Evolutionary conservation across 2,329 filamentous ascomycete species (phyloP).

Genomic region (Sphaerulina musiva): DNA sequence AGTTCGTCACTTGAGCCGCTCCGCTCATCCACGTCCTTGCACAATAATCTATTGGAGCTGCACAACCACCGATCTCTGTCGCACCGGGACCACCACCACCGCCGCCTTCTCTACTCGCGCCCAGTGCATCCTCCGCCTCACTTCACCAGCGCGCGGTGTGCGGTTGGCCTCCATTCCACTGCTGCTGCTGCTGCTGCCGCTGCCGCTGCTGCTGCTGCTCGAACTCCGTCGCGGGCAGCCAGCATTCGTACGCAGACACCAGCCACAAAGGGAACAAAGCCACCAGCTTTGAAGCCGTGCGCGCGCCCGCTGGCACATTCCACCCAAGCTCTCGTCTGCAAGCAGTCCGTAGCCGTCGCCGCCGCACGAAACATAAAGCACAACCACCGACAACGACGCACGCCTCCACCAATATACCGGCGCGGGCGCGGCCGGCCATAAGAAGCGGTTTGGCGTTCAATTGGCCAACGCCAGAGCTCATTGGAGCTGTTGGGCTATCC

Average conservation of each 20-base stretch:
- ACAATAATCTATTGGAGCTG: not conserved
- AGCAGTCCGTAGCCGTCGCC: conserved; percentile 10
- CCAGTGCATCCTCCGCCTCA: not conserved
- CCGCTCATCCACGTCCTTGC: not conserved
- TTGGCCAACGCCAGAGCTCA: conserved; percentile 24
- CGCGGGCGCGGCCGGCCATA: conserved; percentile 17
- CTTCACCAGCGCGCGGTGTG: not conserved
- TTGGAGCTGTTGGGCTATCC: conserved; percentile 23
- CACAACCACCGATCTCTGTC: not conserved
- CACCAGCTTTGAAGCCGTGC: conserved; percentile 13
- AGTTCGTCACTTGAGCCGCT: not conserved
- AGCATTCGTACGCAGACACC: conserved; percentile 7
- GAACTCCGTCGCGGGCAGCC: not conserved
- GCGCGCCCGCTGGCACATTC: conserved; percentile 18
- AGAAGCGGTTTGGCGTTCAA: conserved; percentile 21
- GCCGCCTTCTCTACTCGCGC: not conserved
- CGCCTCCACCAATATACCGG: conserved; percentile 1
- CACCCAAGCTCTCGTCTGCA: conserved; percentile 12
- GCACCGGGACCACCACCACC: not conserved
- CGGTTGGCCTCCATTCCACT: not conserved
- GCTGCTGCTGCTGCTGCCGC: not conserved
- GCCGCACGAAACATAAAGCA: conserved; percentile 1
- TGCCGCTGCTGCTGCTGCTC: not conserved
- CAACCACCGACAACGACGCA: not conserved
- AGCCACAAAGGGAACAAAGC: conserved; percentile 4